Evolutionary conservation across 2,329 filamentous ascomycete species (phyloP).

Genomic region (Herpotrichia juniperi): DNA sequence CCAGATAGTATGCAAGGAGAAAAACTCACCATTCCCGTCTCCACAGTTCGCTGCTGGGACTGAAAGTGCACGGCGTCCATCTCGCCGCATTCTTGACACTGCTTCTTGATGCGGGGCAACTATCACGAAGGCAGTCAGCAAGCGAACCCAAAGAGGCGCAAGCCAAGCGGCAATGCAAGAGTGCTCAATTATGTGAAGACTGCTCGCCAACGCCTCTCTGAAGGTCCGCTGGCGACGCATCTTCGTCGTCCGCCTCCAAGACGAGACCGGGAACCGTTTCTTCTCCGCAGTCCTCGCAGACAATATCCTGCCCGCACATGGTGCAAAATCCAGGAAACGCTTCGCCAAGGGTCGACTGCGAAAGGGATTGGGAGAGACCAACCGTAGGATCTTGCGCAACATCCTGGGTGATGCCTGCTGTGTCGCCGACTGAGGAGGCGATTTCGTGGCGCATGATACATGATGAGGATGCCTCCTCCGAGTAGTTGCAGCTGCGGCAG

Average conservation of each 20-base stretch:
- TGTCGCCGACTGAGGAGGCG: conserved; percentile 89
- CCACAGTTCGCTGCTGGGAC: conserved; percentile 93
- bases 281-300: conserved; percentile 59
- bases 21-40: conserved; percentile 90
- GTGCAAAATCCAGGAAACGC: conserved; percentile 58
- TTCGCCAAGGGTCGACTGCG: conserved; percentile 32
- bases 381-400: conserved; percentile 98
- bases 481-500: conserved; percentile 93
- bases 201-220: conserved; percentile 36
- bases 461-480: conserved; percentile 81
- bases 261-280: conserved; percentile 51
- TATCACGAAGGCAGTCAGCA: conserved; percentile 55
- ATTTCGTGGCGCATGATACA: conserved; percentile 97
- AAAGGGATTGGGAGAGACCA: conserved; percentile 61
- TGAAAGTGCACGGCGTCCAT: conserved; percentile 98
- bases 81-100: conserved; percentile 83
- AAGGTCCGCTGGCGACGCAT: conserved; percentile 26
- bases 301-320: conserved; percentile 63
- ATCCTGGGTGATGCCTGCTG: conserved; percentile 95
- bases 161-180: conserved; percentile 36
- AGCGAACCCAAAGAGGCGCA: conserved; percentile 44
- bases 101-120: conserved; percentile 88
- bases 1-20: not conserved
- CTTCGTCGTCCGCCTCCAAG: conserved; percentile 51
- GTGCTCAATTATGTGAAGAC: conserved; percentile 38